phyloP scores from a whole-genome alignment of 108 stramenopile species.

The Skeletonema costatum region DNA sequence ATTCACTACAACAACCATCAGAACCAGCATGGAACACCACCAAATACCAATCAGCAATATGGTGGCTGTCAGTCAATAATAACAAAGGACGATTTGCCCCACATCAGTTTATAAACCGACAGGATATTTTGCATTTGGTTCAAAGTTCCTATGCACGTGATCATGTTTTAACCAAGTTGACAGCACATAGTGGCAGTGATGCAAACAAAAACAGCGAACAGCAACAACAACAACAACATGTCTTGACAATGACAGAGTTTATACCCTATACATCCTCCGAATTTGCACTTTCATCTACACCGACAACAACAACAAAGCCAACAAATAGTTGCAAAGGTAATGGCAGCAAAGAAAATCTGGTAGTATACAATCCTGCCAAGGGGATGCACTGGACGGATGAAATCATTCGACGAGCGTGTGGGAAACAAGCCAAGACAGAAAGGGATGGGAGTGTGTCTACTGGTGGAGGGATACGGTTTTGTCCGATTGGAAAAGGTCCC shows the following conservation, averaged over 20 bases:
- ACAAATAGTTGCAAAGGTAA: neutral
- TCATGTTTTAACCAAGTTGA: slow-evolving; percentile 26
- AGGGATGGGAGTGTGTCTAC: neutral
- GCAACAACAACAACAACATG: neutral
- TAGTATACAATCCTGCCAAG: slow-evolving; percentile 58
- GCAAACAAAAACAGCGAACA: neutral
- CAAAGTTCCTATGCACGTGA: slow-evolving; percentile 57
- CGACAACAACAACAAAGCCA: neutral
- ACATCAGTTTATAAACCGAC: slow-evolving; percentile 18
- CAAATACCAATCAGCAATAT: slow-evolving; percentile 50
- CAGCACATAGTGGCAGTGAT: neutral
- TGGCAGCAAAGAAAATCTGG: slow-evolving; percentile 15
- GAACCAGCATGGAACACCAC: neutral
- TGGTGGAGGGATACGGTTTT: slow-evolving; percentile 23
- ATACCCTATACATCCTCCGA: slow-evolving; percentile 30
- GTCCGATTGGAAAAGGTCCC: slow-evolving; percentile 44
- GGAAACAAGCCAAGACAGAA: slow-evolving; percentile 22
- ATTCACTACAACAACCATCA: slow-evolving; percentile 22
- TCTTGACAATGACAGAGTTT: slow-evolving; percentile 53
- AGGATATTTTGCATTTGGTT: slow-evolving; percentile 56
- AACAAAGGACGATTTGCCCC: slow-evolving; percentile 39
- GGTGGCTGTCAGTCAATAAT: slow-evolving; percentile 65
- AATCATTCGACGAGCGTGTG: slow-evolving; percentile 34
- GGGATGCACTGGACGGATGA: slow-evolving; percentile 62
- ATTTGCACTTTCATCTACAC: neutral